Base-by-base conservation (phyloP, 805 yeast species). In the Lachancea waltii region DNA sequence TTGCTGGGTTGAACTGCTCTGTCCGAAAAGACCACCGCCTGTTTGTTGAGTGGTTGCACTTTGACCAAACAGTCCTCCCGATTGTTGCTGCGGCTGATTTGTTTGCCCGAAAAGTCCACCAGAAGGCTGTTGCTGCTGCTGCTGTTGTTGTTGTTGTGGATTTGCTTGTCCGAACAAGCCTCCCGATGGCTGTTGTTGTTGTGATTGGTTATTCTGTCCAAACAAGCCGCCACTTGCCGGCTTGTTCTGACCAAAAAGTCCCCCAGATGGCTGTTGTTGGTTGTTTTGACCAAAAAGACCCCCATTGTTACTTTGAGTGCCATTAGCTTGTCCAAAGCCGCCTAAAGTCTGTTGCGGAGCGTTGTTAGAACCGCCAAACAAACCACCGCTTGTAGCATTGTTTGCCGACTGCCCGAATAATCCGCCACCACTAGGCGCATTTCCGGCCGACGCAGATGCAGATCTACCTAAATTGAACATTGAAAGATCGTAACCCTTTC, bases 121-220 rank as follows among this genome's bases (percentile, higher is more conserved):
- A 10, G 53, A 28, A 28, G 45, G 37, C 42, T 47, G 28, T 43
- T 44, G 32, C 26, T 35, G 25, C 5, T 28, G 32, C 13, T 31
- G 40, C 24, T 25, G 22, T 27, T 25, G 33, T 20, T 25, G 40
- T 18, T 25, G 22, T 27, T 25, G 33, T 20, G 18, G 37, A 15
- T 34, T 35, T 35, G 42, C 46, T 31, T 49, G 49, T n/a, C 61
- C 61, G 36, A 55, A 55, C 24, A 65, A 46, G 4, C 69, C 68
- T 22, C 63, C 36, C 6, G 47, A 38, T 30, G 14, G 36, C 30
- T 15, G 35, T 20, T n/a, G n/a, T n/a, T n/a, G n/a, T n/a, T n/a
- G n/a, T n/a, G n/a, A n/a, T n/a, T n/a, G n/a, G 32, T 28, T 39
- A 21, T 41, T 51, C 36, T 63, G 45, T 24, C 77, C 75, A 58